Conservation (phyloP, 176 grass and related monocot genomes). For the Avena insularis region DNA sequence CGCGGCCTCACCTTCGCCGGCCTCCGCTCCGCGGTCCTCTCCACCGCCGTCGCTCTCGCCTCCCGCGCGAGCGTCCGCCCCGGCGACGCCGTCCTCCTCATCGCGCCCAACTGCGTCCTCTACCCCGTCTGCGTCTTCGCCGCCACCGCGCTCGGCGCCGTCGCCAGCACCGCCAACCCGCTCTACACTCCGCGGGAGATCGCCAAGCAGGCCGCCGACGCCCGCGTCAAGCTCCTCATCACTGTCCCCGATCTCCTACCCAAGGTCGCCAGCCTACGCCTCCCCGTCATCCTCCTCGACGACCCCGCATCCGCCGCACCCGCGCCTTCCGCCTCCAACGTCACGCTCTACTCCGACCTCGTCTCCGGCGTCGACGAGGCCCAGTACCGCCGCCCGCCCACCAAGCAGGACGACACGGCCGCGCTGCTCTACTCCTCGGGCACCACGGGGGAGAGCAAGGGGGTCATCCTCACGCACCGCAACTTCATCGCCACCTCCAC, state of each 20-base stretch:
- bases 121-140: constrained; percentile 85
- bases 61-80: constrained; percentile 54
- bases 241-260: constrained; percentile 67
- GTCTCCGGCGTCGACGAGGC: constrained; percentile 43
- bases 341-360: constrained; percentile 65
- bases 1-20: constrained; percentile 59
- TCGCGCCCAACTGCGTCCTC: constrained; percentile 78
- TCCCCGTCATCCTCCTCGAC: constrained; percentile 76
- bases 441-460: constrained; percentile 93
- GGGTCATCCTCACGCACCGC: constrained; percentile 84
- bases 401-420: constrained; percentile 65
- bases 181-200: constrained; percentile 75
- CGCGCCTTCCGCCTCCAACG: not conserved
- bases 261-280: constrained; percentile 48
- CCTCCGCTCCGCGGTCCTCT: constrained; percentile 54
- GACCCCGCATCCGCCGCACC: not conserved
- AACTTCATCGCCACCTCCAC: constrained; percentile 72
- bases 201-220: constrained; percentile 72
- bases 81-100: constrained; percentile 71
- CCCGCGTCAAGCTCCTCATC: constrained; percentile 57
- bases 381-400: constrained; percentile 53
- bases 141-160: constrained; percentile 63
- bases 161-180: constrained; percentile 84
- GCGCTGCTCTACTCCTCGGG: constrained; percentile 92
- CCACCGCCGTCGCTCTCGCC: constrained; percentile 55